A percentile compares a stretch with the other conserved stretches of the same genome.
Conservation (phyloP, 495 filamentous ascomycete species). For the Penicillium antarcticum region DNA sequence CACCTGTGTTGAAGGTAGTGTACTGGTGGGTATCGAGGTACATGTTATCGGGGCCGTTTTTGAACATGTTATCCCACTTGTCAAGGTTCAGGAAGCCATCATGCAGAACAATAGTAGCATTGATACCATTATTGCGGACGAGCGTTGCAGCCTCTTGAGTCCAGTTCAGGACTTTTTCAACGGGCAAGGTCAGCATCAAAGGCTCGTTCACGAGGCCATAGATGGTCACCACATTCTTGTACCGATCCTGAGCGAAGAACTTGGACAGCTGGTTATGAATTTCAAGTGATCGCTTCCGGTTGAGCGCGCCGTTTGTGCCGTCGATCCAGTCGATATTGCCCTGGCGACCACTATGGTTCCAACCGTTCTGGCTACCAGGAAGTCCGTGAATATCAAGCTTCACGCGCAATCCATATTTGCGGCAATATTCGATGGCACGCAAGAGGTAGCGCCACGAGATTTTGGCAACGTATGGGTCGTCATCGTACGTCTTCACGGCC, state of each 20-base stretch:
- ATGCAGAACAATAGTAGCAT: constrained; percentile 66
- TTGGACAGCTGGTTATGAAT: constrained; percentile 74
- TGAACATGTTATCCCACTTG: constrained; percentile 74
- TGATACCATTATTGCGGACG: constrained; percentile 67
- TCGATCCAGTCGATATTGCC: constrained; percentile 75
- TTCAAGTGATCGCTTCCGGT: constrained; percentile 74
- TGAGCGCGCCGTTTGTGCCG: constrained; percentile 60
- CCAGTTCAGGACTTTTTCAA: constrained; percentile 64
- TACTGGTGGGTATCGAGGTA: constrained; percentile 94
- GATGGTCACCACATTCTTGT: constrained; percentile 78
- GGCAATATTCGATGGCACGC: constrained; percentile 84
- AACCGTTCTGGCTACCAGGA: constrained; percentile 84
- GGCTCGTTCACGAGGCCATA: constrained; percentile 89
- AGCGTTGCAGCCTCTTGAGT: constrained; percentile 59
- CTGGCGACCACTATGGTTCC: constrained; percentile 81
- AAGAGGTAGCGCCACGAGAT: constrained; percentile 93
- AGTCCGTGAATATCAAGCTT: constrained; percentile 91
- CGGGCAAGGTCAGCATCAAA: constrained; percentile 63
- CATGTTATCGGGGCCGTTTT: constrained; percentile 46
- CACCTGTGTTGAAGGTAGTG: constrained; percentile 77
- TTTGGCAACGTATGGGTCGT: constrained; percentile 83
- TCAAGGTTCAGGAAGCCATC: constrained; percentile 79
- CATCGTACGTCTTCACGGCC: constrained; percentile 82
- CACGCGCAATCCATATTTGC: constrained; percentile 89
- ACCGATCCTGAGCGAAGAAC: constrained; percentile 83